phyloP scores from a whole-genome alignment of 2,329 filamentous ascomycete species.

The Alternaria sp. region DNA sequence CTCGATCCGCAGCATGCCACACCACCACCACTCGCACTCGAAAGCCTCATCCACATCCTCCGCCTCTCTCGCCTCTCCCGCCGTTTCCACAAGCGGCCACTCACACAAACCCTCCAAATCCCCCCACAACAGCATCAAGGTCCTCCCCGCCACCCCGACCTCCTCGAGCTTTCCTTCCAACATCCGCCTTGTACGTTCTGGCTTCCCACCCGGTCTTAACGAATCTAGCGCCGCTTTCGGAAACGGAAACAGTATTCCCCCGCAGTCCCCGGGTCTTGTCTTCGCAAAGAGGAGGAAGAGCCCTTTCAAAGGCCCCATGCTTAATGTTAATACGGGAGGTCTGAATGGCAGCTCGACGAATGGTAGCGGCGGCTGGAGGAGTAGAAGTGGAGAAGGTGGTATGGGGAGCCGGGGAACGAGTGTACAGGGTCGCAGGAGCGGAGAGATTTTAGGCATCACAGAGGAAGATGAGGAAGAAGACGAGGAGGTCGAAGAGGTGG shows the following conservation, averaged over 20 bases:
- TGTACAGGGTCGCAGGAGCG: conserved; percentile 70
- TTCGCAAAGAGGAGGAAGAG: conserved; percentile 84
- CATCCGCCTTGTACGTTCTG: conserved; percentile 75
- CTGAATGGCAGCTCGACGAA: not conserved
- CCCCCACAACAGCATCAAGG: conserved; percentile 87
- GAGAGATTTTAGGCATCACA: conserved; percentile 71
- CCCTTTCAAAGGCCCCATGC: conserved; percentile 80
- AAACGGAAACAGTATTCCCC: conserved; percentile 61
- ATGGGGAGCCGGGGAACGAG: conserved; percentile 57
- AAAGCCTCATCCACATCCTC: conserved; percentile 94
- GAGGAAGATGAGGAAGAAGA: conserved; percentile 52
- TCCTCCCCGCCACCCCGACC: conserved; percentile 89
- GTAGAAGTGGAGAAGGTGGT: conserved; percentile 14
- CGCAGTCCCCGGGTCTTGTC: conserved; percentile 62
- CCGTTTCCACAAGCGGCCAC: conserved; percentile 60
- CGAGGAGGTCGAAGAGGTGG: conserved; percentile 63
- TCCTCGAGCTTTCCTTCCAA: conserved; percentile 77
- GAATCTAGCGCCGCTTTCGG: conserved; percentile 53
- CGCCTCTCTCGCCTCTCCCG: conserved; percentile 63
- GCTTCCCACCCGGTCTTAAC: conserved; percentile 46
- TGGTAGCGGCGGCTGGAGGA: conserved; percentile 1
- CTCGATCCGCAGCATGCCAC: conserved; percentile 80
- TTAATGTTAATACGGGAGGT: conserved; percentile 52
- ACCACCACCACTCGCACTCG: conserved; percentile 84
- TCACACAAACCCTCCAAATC: conserved; percentile 70